These are phyloP conservation scores for Hypsizygus marmoreus DNA, from an alignment of 768 basidiomycete genomes.

Conservation along the genomic window DNA sequence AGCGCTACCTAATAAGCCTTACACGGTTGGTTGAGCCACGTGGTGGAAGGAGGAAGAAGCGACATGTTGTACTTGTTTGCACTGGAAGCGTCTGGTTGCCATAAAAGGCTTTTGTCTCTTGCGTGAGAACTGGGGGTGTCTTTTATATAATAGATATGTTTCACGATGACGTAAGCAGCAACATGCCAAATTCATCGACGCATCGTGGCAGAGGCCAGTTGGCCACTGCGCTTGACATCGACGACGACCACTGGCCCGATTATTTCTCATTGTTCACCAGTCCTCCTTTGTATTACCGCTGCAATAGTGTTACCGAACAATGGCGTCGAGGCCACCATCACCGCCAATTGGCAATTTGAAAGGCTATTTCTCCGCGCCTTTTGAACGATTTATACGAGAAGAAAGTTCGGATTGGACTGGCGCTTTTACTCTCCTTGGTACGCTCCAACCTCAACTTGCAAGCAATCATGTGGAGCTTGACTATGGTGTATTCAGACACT, in stretches of 20 bases:
- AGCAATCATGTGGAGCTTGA: slow-evolving; percentile 26
- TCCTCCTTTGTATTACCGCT: no score
- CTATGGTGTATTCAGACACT: slow-evolving; percentile 60
- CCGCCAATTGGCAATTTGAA: slow-evolving; percentile 40
- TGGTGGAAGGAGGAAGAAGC: no score
- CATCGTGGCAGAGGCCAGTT: slow-evolving; percentile 3
- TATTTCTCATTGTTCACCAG: slow-evolving; percentile 4
- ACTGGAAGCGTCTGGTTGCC: no score
- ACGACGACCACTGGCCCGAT: slow-evolving; percentile 9
- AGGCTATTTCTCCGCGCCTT: slow-evolving; percentile 66
- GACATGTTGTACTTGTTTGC: no score
- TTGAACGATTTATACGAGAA: slow-evolving; percentile 76
- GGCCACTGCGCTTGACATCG: slow-evolving; percentile 4
- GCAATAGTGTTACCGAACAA: slow-evolving; percentile 21
- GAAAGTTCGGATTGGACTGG: slow-evolving; percentile 77
- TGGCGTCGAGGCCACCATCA: slow-evolving; percentile 46
- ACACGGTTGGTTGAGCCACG: no score
- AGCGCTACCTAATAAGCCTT: no score
- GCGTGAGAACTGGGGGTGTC: no score
- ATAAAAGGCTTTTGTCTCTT: no score
- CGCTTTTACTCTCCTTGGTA: slow-evolving; percentile 86
- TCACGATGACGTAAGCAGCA: slow-evolving; percentile 18
- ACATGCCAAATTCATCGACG: neutral
- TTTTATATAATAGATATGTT: no score
- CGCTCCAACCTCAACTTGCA: slow-evolving; percentile 20